A percentile compares a stretch with the other conserved stretches of the same genome.
Conservation (phyloP, 805 yeast species). For the Saccharomycopsis fermentans region DNA sequence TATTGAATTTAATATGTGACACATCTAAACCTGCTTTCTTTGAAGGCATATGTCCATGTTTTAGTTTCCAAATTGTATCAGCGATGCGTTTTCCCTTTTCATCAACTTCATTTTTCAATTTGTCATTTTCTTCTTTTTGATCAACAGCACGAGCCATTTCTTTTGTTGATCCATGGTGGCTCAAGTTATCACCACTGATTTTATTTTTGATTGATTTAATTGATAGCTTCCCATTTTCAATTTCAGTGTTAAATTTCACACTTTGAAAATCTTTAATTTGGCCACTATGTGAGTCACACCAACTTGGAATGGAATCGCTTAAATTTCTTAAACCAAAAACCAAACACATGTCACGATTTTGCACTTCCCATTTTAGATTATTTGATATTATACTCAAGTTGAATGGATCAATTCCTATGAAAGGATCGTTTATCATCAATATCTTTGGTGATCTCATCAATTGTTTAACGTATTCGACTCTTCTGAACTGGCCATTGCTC, state of each 20-base stretch:
- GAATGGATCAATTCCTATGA: conserved; percentile 75
- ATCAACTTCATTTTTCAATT: not conserved
- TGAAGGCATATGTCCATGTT: not conserved
- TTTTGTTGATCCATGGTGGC: not conserved
- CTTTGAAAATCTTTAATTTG: conserved; percentile 36
- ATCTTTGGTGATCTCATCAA: conserved; percentile 55
- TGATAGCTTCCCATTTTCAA: not conserved
- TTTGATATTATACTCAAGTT: not conserved
- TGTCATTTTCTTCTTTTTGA: not conserved
- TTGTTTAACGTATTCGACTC: conserved; percentile 79
- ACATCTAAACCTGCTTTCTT: not conserved
- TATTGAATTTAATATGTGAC: conserved; percentile 39
- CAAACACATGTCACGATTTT: conserved; percentile 23
- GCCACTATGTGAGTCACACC: conserved; percentile 56
- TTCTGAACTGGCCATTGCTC: conserved; percentile 87
- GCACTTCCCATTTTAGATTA: not conserved
- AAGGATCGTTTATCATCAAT: conserved; percentile 81
- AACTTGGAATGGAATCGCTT: conserved; percentile 56
- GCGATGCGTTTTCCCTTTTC: not conserved
- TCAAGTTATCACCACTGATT: not conserved
- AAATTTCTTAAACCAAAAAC: conserved; percentile 70
- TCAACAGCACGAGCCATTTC: not conserved
- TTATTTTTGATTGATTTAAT: not conserved
- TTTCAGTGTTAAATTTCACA: not conserved
- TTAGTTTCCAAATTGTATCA: not conserved